Base-by-base conservation (phyloP, 805 yeast genomes). In the Tetrapisispora taiwanensis region DNA sequence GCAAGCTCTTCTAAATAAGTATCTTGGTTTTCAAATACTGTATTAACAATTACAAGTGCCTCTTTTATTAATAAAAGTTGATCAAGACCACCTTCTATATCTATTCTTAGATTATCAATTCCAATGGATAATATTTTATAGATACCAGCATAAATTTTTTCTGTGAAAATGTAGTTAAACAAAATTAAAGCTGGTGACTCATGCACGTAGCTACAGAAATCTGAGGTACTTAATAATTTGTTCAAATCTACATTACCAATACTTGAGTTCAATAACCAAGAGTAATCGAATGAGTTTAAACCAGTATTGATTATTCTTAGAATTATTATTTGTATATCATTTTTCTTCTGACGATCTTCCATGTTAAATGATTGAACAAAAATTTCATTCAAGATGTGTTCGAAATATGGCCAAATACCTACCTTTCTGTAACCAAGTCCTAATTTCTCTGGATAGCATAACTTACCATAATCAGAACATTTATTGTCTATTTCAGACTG, bases 371-470 rank as follows among this genome's bases (percentile, higher is more conserved):
- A 66, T 22, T 76, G 73, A 7, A 72, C 74, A 50, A 88, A 76
- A 0, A 88, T 76, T 36, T 82, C 84, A 12, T 72, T 65, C n/a
- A 84, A 55, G 13, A 88, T 58, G 52, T 76, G 87, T 43, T 86
- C 90, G 43, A 84, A 59, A 53, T 89, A 90, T 3, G 92, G 87
- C 76, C 88, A 77, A 6, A 87, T 62, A 2, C 95, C 95, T 15
- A 70, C 60, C 28, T 70, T 74, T 52, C 95, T 72, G 49, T 78
- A 74, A 0, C 69, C 67, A 2, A 59, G 58, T 0, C 95, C 95
- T 24, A 87, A 59, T 42, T 73, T 76, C 7, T 67, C 52, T 0
- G 95, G 95, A 53, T 71, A 83, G 12, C 77, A 69, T 13, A 79
- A 55, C 5, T 68, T 69, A 14, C 75, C 72, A 49, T 71, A 67